A percentile compares a stretch with the other conserved stretches of the same genome.
These are phyloP conservation scores for Juncus effusus DNA, from an alignment of 176 grass and related monocot species.

Conservation along the genomic window DNA sequence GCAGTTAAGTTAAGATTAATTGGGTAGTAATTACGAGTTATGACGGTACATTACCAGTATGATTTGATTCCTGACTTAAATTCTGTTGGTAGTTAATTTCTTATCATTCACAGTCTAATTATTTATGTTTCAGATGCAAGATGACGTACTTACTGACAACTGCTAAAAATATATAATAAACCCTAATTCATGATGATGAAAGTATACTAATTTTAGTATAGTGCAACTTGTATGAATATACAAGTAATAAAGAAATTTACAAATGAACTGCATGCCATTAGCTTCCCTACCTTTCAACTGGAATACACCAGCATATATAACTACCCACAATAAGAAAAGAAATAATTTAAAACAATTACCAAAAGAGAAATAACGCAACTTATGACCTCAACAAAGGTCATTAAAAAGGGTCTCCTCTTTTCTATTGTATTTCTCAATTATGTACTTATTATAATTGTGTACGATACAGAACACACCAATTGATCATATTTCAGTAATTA, in stretches of 20 bases:
- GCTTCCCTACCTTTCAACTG: constrained; percentile 31
- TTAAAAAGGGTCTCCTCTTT: not conserved
- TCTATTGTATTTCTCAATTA: not conserved
- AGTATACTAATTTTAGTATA: not conserved
- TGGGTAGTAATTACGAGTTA: no score
- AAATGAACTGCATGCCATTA: not conserved
- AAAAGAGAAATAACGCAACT: constrained; percentile 15
- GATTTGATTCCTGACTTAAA: not conserved
- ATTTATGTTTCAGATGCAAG: not conserved
- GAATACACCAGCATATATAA: constrained; percentile 23
- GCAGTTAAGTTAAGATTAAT: no score
- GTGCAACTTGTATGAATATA: not conserved
- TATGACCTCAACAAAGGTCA: constrained; percentile 17
- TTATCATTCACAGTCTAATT: constrained; percentile 12
- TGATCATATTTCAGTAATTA: no score
- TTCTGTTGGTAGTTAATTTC: constrained; percentile 12
- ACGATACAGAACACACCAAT: no score
- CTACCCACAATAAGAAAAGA: constrained; percentile 22
- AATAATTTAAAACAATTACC: constrained; percentile 6
- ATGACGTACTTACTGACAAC: constrained; percentile 10
- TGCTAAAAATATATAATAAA: not conserved
- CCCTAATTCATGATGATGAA: constrained; percentile 6
- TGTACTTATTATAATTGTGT: not conserved
- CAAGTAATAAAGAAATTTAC: not conserved
- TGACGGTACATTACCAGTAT: no score